Evolutionary conservation across 352 stramenopile genomes (phyloP), one percentile per base, ranked within the genome.

Genomic region (Pythium dissimile): DNA sequence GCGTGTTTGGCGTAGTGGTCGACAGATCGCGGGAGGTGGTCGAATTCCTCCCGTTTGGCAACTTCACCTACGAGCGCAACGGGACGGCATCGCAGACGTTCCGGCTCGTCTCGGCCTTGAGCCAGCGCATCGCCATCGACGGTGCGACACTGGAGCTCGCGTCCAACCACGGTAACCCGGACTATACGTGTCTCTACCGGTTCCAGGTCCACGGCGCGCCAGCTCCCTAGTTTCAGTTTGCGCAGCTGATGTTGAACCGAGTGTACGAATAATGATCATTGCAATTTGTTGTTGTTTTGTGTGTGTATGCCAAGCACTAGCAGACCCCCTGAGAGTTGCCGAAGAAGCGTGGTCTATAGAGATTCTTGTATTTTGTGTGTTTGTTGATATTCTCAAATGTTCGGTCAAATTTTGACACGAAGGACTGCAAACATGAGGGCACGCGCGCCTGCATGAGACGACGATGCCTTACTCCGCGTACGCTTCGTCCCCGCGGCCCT

Each of bases 111-210:
- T 72, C 69, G 5, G 56, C 74, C 4, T 50, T 85, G 50, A 59
- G 41, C 37, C 69, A 82, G 39, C 73, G 66, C 9, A 75, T 72
- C 46, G 44, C 66, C 12, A 68, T 94, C 34, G 79, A 91, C 61
- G 84, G 70, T 10, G 73, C 93, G 37, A 92, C 69, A 24, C 52
- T 97, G 18, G 73, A 92, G 55, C 72, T 97, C 21, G 38, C 64
- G 12, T 91, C 83, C 16, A 97, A 97, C 60, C 71, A 96, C 59
- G 88, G 86, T 37, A 69, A 96, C 50, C 63, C 72, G 4, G 76
- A 93, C n/a, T 96, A 83, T 49, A 97, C 88, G 16, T 97, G 88
- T 52, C 67, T 97, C 8, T 97, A 97, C 72, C 87, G 88, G n/a
- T 88, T 95, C 46, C 68, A 83, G 27, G 84, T 96, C 23, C 82